These are phyloP conservation scores for Elymus sibiricus DNA, from an alignment of 176 grass and related monocot genomes.

Conservation along the genomic window DNA sequence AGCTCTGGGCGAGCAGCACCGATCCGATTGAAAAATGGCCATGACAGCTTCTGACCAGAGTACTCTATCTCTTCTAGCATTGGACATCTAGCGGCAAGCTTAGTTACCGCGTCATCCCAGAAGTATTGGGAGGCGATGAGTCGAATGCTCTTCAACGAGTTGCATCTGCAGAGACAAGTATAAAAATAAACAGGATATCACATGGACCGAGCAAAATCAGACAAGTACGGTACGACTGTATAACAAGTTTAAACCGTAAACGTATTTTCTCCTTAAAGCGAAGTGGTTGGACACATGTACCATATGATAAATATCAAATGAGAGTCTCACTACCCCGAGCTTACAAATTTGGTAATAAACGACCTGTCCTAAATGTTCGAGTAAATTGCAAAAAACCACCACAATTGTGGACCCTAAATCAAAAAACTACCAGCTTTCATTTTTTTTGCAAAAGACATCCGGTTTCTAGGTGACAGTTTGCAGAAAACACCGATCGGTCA, in stretches of 20 bases:
- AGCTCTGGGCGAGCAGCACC: constrained; percentile 22
- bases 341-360: not conserved
- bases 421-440: too few species aligned
- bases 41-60: not conserved
- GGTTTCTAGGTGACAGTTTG: too few species aligned
- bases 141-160: constrained; percentile 38
- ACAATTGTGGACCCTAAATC: too few species aligned
- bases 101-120: not conserved
- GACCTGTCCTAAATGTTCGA: not conserved
- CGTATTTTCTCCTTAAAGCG: not conserved
- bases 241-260: not conserved
- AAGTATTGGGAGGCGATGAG: constrained; percentile 22
- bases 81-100: constrained; percentile 13
- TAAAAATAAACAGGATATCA: not conserved
- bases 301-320: not conserved
- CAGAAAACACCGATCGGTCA: too few species aligned
- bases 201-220: not conserved
- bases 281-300: not conserved
- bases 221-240: not conserved
- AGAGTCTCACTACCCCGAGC: not conserved
- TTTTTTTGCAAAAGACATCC: too few species aligned
- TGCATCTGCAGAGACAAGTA: constrained; percentile 14
- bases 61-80: constrained; percentile 42
- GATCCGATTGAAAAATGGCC: not conserved
- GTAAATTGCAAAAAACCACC: too few species aligned